Percentiles rank a stretch among this genome's conserved stretches.
Evolutionary conservation across 345 rosid genomes (phyloP).

Genomic region (Zanthoxylum bungeanum): DNA sequence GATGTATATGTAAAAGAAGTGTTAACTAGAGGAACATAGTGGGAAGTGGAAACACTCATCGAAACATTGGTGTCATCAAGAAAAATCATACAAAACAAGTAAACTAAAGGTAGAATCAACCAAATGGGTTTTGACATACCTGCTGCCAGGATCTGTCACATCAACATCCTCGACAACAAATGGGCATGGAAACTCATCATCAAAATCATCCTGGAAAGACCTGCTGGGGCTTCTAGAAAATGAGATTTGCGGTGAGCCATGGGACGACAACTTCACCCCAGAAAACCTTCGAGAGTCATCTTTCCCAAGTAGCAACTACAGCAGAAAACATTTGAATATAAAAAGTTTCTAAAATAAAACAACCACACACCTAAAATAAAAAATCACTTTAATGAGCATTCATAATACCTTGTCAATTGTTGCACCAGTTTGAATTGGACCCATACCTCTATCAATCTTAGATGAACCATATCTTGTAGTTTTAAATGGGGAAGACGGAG

Average conservation of each 20-base stretch:
- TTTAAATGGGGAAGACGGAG: conserved; percentile 60
- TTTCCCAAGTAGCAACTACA: conserved; percentile 50
- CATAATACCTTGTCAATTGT: conserved; percentile 63
- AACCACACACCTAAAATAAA: not conserved
- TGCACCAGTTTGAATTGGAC: conserved; percentile 36
- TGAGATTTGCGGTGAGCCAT: conserved; percentile 53
- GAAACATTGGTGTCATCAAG: not conserved
- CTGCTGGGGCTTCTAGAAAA: conserved; percentile 77
- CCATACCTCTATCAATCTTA: conserved; percentile 38
- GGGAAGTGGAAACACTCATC: not conserved
- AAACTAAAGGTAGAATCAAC: not conserved
- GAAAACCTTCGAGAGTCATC: conserved; percentile 47
- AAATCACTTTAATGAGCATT: not conserved
- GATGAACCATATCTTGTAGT: conserved; percentile 38
- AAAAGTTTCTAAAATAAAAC: conserved; percentile 9
- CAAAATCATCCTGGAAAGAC: conserved; percentile 71
- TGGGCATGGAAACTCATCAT: conserved; percentile 80
- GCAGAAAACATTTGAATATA: conserved; percentile 3
- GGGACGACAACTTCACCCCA: conserved; percentile 47
- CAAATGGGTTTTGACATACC: conserved; percentile 36
- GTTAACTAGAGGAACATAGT: not conserved
- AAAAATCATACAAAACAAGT: conserved; percentile 6
- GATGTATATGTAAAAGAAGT: not conserved
- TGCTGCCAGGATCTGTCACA: conserved; percentile 53
- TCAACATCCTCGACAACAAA: conserved; percentile 83